phyloP scores from a whole-genome alignment of 192 early-diverging fungal species.

The Neocallimastix lanati region DNA sequence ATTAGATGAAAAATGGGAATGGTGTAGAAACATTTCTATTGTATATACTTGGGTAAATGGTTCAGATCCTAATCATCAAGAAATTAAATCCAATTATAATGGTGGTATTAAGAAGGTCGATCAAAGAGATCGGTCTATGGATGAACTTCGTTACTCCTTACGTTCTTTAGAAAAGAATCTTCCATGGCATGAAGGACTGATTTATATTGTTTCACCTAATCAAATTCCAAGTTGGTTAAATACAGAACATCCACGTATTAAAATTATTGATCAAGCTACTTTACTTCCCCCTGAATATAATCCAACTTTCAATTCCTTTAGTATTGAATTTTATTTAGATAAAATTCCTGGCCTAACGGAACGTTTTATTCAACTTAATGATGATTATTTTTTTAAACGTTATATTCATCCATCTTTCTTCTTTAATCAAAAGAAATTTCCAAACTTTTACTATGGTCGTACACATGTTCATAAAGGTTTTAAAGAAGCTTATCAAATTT shows the following conservation, averaged over 20 bases:
- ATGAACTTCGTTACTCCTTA: not conserved
- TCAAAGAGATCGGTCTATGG: not conserved
- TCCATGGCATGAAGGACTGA: not conserved
- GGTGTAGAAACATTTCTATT: not conserved
- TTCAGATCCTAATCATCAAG: not conserved
- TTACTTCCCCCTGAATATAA: not conserved
- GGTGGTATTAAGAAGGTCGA: not conserved
- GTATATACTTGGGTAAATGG: not conserved
- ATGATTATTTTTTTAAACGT: not conserved
- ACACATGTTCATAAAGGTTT: not conserved
- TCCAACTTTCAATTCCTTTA: not conserved
- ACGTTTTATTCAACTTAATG: not conserved
- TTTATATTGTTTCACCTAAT: not conserved
- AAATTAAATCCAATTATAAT: not conserved
- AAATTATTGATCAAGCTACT: not conserved
- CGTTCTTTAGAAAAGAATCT: not conserved
- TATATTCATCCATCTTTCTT: not conserved
- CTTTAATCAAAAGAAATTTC: not conserved
- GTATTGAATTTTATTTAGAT: not conserved
- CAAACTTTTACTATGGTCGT: not conserved
- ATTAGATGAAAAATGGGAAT: not conserved
- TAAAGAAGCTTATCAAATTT: not conserved
- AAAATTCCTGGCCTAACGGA: not conserved
- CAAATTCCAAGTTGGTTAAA: not conserved
- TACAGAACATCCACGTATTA: not conserved